These are phyloP conservation scores for Argentina anserina DNA, from an alignment of 306 rosid genomes.

Conservation along the genomic window DNA sequence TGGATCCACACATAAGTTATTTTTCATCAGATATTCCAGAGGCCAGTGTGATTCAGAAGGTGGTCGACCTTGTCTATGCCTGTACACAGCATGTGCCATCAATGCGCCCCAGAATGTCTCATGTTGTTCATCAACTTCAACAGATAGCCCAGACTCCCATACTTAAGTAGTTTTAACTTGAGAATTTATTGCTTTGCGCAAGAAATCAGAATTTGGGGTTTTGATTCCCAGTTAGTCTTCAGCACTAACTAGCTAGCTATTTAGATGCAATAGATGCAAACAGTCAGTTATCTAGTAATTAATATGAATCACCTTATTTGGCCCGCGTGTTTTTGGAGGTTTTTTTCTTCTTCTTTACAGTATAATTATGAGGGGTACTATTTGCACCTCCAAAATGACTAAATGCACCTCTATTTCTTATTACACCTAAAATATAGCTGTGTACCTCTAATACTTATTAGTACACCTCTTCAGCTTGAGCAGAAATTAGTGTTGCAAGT, in stretches of 20 bases:
- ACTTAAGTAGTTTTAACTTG: slow-evolving; percentile 30
- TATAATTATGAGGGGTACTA: too few species aligned
- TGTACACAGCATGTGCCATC: slow-evolving; percentile 98
- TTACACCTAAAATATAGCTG: too few species aligned
- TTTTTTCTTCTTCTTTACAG: too few species aligned
- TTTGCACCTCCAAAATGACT: too few species aligned
- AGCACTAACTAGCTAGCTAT: background rate
- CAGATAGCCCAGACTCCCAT: slow-evolving; percentile 57
- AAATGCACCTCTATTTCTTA: too few species aligned
- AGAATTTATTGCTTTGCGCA: background rate
- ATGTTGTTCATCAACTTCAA: slow-evolving; percentile 93
- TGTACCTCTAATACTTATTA: too few species aligned
- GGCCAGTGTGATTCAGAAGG: slow-evolving; percentile 72
- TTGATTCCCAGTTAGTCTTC: background rate
- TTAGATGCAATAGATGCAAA: background rate
- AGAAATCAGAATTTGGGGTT: background rate
- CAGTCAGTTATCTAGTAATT: too few species aligned
- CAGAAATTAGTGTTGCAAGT: too few species aligned
- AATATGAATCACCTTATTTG: too few species aligned
- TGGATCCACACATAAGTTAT: slow-evolving; percentile 75
- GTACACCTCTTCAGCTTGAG: too few species aligned
- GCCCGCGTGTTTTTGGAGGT: too few species aligned
- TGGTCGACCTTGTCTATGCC: slow-evolving; percentile 93
- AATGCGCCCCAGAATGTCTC: slow-evolving; percentile 98
- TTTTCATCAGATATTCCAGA: slow-evolving; percentile 65